Base-by-base conservation (phyloP, 768 basidiomycete genomes). In the Termitomyces sp. region DNA sequence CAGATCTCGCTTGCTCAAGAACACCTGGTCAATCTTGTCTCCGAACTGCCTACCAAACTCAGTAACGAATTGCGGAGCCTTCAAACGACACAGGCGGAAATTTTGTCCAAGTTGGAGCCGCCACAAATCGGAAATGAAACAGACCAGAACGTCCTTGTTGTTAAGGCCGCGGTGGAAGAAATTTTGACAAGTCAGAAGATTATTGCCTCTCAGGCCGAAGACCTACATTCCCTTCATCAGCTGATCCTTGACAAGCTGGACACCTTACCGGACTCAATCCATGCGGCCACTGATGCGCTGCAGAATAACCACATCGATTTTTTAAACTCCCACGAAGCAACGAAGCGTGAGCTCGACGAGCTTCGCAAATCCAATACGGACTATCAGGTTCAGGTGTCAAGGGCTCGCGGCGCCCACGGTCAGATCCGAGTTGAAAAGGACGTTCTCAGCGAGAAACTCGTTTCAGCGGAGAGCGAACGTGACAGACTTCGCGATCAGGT, bases 381-480 rank as follows among this genome's bases (percentile, higher is more conserved):
- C 7, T 77, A 84, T 51, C 89, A 91, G 66, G 74, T 85, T 36
- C 87, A 91, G 65, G 66, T 93, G 12, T 82, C 84, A 13, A 91
- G 90, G 72, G 88, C 91, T 52, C 87, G 89, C 55, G 83, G 85
- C 23, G 84, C 85, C 14, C 86, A 91, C 64, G 89, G 90, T 0
- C 87, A 89, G 67, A 81, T 88, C 5, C 84, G 89, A 16, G 89
- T 89, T 14, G 91, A 94, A 76, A 94, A 92, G 72, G 91, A 93
- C 51, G 74, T 82, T 40, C 69, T 91, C 49, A 72, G 66, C 23
- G 88, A 91, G 62, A 88, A 88, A 62, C 72, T 90, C 33, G 73
- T 70, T 26, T 75, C 75, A 26, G 76, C 77, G 0, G 91, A 93
- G 68, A 75, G 69, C 32, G 90, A 93, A 55, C 83, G 89, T 23